Percentiles rank a stretch among this genome's conserved stretches.
Evolutionary conservation across 1,284 basidiomycete species (phyloP).

Genomic region (Tilletia caries): DNA sequence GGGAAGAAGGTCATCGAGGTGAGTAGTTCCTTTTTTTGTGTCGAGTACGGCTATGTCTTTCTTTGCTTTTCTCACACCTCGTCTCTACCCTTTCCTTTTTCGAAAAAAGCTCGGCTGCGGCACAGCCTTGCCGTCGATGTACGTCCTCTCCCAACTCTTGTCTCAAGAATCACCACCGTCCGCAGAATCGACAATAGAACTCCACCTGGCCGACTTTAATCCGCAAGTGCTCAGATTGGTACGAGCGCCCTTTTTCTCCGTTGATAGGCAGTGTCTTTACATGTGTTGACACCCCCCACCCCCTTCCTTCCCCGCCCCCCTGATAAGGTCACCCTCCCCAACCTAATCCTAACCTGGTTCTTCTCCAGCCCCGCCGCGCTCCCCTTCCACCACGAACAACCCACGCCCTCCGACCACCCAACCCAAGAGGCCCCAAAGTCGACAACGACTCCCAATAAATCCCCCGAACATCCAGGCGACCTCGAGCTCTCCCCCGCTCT

Average conservation of each 20-base stretch:
- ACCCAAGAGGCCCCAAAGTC: too few species aligned
- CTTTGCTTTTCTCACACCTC: background rate
- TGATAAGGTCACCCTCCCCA: slow-evolving; percentile 76
- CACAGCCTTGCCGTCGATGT: slow-evolving; percentile 78
- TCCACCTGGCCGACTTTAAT: slow-evolving; percentile 96
- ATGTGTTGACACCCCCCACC: background rate
- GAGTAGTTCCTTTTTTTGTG: background rate
- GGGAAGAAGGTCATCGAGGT: slow-evolving; percentile 29
- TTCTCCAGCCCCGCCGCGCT: slow-evolving; percentile 24
- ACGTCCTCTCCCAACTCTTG: slow-evolving; percentile 67
- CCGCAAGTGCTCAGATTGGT: slow-evolving; percentile 72
- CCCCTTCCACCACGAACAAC: background rate
- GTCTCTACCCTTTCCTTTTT: background rate
- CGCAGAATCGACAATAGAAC: slow-evolving; percentile 16
- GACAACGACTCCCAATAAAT: background rate
- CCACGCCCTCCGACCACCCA: slow-evolving; percentile 1
- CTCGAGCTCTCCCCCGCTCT: slow-evolving; percentile 57
- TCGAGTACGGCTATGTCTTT: background rate
- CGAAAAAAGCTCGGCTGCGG: slow-evolving; percentile 77
- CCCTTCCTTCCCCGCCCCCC: too few species aligned
- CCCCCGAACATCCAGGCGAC: slow-evolving; percentile 39
- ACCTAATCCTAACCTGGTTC: slow-evolving; percentile 71
- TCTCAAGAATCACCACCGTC: slow-evolving; percentile 20
- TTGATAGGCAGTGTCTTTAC: background rate
- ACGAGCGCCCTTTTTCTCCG: slow-evolving; percentile 15